phyloP scores from a whole-genome alignment of 2,329 filamentous ascomycete species.

The Hymenoscyphus scutula region DNA sequence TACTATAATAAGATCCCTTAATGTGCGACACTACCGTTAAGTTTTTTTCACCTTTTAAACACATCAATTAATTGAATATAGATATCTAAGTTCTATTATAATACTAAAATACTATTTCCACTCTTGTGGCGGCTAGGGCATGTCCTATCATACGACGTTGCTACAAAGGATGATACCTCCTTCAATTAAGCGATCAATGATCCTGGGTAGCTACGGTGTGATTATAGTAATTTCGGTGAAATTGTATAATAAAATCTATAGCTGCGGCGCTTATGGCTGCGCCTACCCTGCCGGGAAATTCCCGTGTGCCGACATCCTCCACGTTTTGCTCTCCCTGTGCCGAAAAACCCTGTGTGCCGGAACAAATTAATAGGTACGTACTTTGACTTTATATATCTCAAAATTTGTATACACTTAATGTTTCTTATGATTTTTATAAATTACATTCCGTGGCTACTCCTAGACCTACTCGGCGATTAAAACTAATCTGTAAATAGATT shows the following conservation, averaged over 20 bases:
- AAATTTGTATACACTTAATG: no score
- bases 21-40: slow-evolving; percentile 7
- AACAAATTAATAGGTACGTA: no score
- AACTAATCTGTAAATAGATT: no score
- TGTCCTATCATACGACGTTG: neutral
- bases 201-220: slow-evolving; percentile 4
- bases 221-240: slow-evolving; percentile 9
- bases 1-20: slow-evolving; percentile 9
- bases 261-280: no score
- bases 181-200: slow-evolving; percentile 8
- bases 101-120: slow-evolving; percentile 6
- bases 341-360: no score
- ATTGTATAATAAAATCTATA: slow-evolving; percentile 17
- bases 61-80: slow-evolving; percentile 9
- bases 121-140: neutral
- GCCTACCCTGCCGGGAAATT: slow-evolving; percentile 19
- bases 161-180: slow-evolving; percentile 1
- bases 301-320: slow-evolving; percentile 19
- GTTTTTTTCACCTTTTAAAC: slow-evolving; percentile 10
- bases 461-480: no score
- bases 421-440: no score
- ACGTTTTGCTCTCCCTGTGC: no score
- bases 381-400: no score
- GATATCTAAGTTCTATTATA: slow-evolving; percentile 8
- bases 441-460: no score